Evolutionary conservation across 164 flowering plant species (phyloP), one percentile per base, ranked within the genome.

Genomic region (Litsea cubeba): DNA sequence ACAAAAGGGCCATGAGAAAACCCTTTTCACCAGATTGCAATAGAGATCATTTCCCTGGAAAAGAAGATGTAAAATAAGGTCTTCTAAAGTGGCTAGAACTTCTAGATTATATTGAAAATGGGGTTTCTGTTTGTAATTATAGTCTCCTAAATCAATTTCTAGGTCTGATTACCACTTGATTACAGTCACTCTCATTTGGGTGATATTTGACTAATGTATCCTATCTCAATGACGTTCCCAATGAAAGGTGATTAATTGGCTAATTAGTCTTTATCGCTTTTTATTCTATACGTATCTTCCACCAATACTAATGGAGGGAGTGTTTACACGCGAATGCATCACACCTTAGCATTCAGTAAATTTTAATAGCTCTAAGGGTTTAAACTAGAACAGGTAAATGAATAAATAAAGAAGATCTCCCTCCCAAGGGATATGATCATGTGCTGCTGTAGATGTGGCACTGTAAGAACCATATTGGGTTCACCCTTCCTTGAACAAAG

Each of bases 11-110:
- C 24, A n/a, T 63, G 12, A 40, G 8, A 8, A 0, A 40, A 22
- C 3, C 12, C 12, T 11, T 22, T 63, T 22, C 12, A 63, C 18
- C 7, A 63, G 12, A 22, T 63, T 8, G 14, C 66, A 24, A 22
- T 65, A 18, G 51, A 68, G 20, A 35, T 40, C 51, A 46, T 68
- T 68, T 68, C n/a, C 23, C 28, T 22, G 18, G 54, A 32, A 68
- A 68, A 70, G 35, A 28, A n/a, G 23, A 22, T 46, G 62, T 69
- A 69, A 54, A 51, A 12, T 50, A n/a, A 26, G 73, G 51, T 64
- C 35, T 65, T 65, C 40, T 65, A 26, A 65, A 65, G 40, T 28
- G 69, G 28, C 12, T 26, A 24, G 69, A 30, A 65, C 20, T 28
- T 65, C 69, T 17, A 65, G 35, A 30, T 18, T 25, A 18, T 7